phyloP scores from a whole-genome alignment of 257 asterid species.

The Nicotiana attenuata region DNA sequence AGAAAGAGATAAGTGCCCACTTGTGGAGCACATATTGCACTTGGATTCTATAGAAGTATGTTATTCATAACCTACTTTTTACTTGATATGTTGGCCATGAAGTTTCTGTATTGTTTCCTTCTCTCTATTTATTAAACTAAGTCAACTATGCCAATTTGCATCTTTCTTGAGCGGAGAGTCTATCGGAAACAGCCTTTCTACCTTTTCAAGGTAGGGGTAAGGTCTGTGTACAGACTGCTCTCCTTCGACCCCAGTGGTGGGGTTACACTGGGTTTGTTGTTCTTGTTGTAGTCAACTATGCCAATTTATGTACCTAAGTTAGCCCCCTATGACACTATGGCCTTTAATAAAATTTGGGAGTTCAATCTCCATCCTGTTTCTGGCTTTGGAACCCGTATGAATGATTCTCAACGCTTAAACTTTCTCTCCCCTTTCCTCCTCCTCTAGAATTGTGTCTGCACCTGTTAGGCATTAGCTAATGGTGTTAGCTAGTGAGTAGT shows the following conservation, averaged over 20 bases:
- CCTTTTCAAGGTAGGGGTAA: too few species aligned
- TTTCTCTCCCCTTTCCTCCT: background rate
- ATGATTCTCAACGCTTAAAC: background rate
- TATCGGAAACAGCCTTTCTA: too few species aligned
- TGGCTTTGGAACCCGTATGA: background rate
- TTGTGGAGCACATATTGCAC: constrained; percentile 72
- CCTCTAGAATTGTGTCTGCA: background rate
- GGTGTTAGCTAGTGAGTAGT: constrained; percentile 1
- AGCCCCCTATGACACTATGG: background rate
- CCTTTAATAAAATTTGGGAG: background rate
- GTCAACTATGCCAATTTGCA: too few species aligned
- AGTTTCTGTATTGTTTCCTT: background rate
- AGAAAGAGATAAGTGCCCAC: constrained; percentile 55
- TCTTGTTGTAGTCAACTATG: background rate
- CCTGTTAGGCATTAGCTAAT: background rate
- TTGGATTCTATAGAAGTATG: constrained; percentile 84
- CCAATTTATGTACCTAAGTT: background rate
- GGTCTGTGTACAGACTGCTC: too few species aligned
- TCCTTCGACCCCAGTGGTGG: too few species aligned
- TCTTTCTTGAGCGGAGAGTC: too few species aligned
- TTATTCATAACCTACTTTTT: background rate
- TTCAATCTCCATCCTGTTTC: background rate
- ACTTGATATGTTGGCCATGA: background rate
- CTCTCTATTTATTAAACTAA: background rate
- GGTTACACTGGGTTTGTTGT: too few species aligned